phyloP scores from a whole-genome alignment of 768 basidiomycete genomes.

The Lactarius deliciosus region DNA sequence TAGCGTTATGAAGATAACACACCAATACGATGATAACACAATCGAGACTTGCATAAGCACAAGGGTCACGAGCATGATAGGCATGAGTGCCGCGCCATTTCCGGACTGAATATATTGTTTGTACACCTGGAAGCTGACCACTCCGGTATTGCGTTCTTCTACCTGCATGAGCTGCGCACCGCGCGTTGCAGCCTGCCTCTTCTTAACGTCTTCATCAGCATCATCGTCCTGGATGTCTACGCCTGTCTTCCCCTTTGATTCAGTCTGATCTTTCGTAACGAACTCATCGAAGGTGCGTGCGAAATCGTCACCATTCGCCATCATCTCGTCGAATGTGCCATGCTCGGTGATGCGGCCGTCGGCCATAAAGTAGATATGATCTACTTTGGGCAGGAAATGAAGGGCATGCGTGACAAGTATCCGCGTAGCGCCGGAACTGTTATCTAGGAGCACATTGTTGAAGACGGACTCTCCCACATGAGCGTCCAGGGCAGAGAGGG shows the following conservation, averaged over 20 bases:
- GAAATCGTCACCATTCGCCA: slow-evolving; percentile 64
- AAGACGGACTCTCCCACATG: slow-evolving; percentile 89
- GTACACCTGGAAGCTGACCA: slow-evolving; percentile 56
- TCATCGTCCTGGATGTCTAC: slow-evolving; percentile 39
- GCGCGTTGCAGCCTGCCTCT: slow-evolving; percentile 37
- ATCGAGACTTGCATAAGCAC: slow-evolving; percentile 65
- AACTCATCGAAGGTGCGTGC: slow-evolving; percentile 50
- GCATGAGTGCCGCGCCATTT: slow-evolving; percentile 61
- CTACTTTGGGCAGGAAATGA: slow-evolving; percentile 85
- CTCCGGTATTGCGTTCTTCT: slow-evolving; percentile 83
- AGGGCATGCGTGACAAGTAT: slow-evolving; percentile 90
- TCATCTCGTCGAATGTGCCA: slow-evolving; percentile 76
- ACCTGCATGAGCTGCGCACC: slow-evolving; percentile 71
- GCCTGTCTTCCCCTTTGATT: slow-evolving; percentile 45
- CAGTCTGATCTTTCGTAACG: slow-evolving; percentile 55
- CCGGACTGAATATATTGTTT: slow-evolving; percentile 68
- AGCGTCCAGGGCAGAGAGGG: slow-evolving; percentile 85
- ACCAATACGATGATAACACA: slow-evolving; percentile 80
- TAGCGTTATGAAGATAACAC: slow-evolving; percentile 28
- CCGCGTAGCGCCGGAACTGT: slow-evolving; percentile 67
- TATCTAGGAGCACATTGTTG: slow-evolving; percentile 73
- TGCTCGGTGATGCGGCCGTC: slow-evolving; percentile 78
- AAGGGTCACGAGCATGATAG: slow-evolving; percentile 60
- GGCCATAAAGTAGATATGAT: slow-evolving; percentile 78
- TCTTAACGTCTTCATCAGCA: slow-evolving; percentile 41